A percentile compares a stretch with the other conserved stretches of the same genome.
Conservation (phyloP, 352 stramenopile genomes). For the Globisporangium irregulare region DNA sequence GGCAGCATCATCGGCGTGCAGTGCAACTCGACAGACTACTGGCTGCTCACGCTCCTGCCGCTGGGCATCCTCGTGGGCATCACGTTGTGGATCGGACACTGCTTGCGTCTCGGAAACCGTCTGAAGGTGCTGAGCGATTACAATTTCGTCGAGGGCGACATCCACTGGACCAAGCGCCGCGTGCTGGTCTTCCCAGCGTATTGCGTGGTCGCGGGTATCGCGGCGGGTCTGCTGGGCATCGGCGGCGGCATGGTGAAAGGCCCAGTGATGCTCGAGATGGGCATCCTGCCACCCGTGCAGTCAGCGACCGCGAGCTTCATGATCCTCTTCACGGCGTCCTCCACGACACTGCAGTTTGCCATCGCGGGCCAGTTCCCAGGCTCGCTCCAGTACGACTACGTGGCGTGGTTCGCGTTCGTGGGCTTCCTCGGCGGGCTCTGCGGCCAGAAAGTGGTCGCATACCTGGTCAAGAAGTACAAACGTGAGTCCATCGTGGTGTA, state of each 20-base stretch:
- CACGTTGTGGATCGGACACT: conserved; percentile 50
- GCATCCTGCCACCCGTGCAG: conserved; percentile 86
- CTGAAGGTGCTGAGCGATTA: conserved; percentile 65
- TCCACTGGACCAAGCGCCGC: conserved; percentile 90
- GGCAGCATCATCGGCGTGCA: conserved; percentile 87
- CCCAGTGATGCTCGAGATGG: conserved; percentile 97
- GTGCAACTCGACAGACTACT: conserved; percentile 93
- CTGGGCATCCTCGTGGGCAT: conserved; percentile 69
- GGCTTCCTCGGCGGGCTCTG: conserved; percentile 84
- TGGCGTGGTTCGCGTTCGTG: conserved; percentile 85
- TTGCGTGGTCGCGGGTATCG: conserved; percentile 92
- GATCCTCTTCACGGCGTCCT: conserved; percentile 90
- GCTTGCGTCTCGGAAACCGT: conserved; percentile 66
- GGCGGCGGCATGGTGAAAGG: conserved; percentile 97
- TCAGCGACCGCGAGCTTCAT: conserved; percentile 92
- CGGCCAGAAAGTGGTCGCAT: conserved; percentile 81
- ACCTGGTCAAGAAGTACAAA: conserved; percentile 90
- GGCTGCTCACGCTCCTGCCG: conserved; percentile 88
- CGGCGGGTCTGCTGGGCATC: conserved; percentile 94
- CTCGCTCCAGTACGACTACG: conserved; percentile 90
- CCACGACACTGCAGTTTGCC: conserved; percentile 89
- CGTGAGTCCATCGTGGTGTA: conserved; percentile 86
- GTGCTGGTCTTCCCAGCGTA: conserved; percentile 92
- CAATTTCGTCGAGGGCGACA: conserved; percentile 90
- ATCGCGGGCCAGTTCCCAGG: conserved; percentile 80